Base-by-base conservation (phyloP, 345 rosid species). In the Zanthoxylum bungeanum region DNA sequence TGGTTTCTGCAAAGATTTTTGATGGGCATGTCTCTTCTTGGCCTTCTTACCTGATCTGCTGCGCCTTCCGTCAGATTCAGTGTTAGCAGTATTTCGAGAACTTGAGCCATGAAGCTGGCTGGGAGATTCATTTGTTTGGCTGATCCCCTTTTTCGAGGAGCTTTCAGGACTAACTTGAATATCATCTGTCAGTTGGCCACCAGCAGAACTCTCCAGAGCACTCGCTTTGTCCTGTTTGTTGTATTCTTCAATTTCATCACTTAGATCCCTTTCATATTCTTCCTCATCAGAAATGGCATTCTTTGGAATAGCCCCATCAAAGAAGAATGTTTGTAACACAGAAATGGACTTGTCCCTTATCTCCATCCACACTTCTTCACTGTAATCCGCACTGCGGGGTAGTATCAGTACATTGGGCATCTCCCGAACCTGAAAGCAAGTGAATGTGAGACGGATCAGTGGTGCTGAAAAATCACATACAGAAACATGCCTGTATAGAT, bases 291-390 rank as follows among this genome's bases (percentile, higher is more conserved):
- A 91, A 73, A 88, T 75, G 21, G 87, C 84, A 86, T 88, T 85
- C 74, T 76, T 80, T 55, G 97, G 98, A 73, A 88, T 53, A 42
- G 84, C 75, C 68, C 97, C 97, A 66, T 93, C 93, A 76, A 83
- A 79, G 80, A 93, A 87, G 85, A 87, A 96, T 7, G 91, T 80
- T 70, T 91, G 98, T 74, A 96, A 81, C 68, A 93, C 78, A 60
- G 97, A 87, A 66, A 91, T 84, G 55, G 97, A 89, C 76, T 96
- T 96, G 66, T 96, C 99, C 77, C 98, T 85, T 60, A 93, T 90
- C 85, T 96, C 98, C 88, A 93, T 81, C 99, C 99, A 96, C 42
- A 89, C 98, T 85, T 96, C 99, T 88, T 96, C 99, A 78, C 98
- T 96, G 75, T 93, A 96, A 88, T 96, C 99, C 36, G 98, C 99